Base-by-base conservation (phyloP, 805 yeast genomes). In the Spencermartinsiella europaea region DNA sequence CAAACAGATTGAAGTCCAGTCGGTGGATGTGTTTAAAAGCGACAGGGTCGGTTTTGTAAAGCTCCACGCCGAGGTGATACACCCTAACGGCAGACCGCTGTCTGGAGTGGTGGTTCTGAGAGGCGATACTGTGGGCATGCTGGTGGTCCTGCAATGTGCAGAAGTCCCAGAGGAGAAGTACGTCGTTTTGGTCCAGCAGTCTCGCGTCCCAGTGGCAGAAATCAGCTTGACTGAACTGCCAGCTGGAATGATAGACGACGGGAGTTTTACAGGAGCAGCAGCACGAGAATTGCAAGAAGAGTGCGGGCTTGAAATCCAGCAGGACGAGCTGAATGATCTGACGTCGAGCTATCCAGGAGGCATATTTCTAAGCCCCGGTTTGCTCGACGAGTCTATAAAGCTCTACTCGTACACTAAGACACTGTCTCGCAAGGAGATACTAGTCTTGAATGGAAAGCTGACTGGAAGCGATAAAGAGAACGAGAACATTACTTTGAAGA, bases 241-340 rank as follows among this genome's bases (percentile, higher is more conserved):
- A 3, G 63, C 63, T 4, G 63, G 63, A 10, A 58, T 59, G 63
- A 45, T 48, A 34, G 63, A 59, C 34, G 62, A 59, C 27, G 57
- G 57, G 10, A 37, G 46, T 3, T 52, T 59, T 21, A 35, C 50
- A 17, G 61, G 57, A 19, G 48, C 61, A 21, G 63, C 63, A 2
- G 61, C 57, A 7, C 45, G 53, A 20, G 63, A 59, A 34, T 42
- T 59, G 14, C 50, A 57, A 36, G 63, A 59, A 43, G 63, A 59
- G 39, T 55, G 62, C 47, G 61, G 62, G 5, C 34, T 59, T 38
- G 48, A 34, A 5, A 46, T 59, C 38, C 20, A 21, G 3, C 43
- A 48, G 10, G 21, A 46, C 2, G 60, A 58, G 12, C 45, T 58
- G 40, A 41, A 10, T 10, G 50, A 53, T 4, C 43, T 58, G 39